Evolutionary conservation across 2,329 filamentous ascomycete genomes (phyloP).

Genomic region (Xylariaceae sp.): DNA sequence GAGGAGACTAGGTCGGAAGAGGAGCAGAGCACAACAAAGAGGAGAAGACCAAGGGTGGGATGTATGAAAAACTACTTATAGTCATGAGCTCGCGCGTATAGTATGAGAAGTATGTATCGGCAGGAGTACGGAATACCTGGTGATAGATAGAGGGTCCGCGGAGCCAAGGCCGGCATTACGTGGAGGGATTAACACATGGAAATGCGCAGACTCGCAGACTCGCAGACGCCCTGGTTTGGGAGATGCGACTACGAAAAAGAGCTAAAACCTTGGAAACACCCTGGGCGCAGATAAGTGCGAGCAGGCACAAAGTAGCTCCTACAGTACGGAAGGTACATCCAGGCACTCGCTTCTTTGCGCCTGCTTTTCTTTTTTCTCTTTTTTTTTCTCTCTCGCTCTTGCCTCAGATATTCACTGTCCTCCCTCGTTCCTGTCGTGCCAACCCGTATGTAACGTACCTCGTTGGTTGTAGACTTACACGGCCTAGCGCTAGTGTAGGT

Average conservation of each 20-base stretch:
- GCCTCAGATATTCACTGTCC: background rate
- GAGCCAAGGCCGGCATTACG: conserved; percentile 17
- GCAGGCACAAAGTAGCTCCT: background rate
- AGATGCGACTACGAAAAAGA: conserved; percentile 9
- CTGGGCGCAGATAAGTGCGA: background rate
- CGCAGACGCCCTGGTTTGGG: background rate
- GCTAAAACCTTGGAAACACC: background rate
- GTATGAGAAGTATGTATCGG: background rate
- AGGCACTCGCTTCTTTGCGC: background rate
- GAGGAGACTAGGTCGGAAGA: background rate
- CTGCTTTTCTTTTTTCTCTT: background rate
- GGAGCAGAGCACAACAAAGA: conserved; percentile 2
- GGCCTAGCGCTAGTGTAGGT: background rate
- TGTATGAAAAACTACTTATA: conserved; percentile 11
- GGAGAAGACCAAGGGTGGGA: conserved; percentile 3
- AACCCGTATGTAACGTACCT: background rate
- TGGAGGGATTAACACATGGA: conserved; percentile 19
- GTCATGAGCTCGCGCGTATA: conserved; percentile 2
- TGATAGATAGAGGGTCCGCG: conserved; percentile 1
- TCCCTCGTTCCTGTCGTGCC: background rate
- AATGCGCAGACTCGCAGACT: conserved; percentile 4
- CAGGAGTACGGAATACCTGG: too few relatives aligned
- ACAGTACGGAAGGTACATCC: background rate
- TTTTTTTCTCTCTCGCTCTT: background rate
- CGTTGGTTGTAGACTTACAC: background rate